Percentiles rank a stretch among this genome's conserved stretches.
Evolutionary conservation across 257 asterid genomes (phyloP).

Genomic region (Solanum sitiens): DNA sequence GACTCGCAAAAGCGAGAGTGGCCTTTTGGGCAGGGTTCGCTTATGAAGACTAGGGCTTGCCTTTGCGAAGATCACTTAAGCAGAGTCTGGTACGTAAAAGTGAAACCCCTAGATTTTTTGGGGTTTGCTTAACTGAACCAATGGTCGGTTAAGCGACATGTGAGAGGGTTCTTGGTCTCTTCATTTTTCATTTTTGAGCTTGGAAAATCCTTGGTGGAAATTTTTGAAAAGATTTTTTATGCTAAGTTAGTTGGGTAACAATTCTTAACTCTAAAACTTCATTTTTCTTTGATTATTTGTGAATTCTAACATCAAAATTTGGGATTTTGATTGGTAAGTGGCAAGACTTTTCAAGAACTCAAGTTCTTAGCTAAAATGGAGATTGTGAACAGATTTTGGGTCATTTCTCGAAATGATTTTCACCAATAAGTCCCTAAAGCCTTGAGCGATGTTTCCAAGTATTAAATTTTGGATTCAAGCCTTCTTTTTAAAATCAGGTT

Average conservation of each 20-base stretch:
- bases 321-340: not conserved
- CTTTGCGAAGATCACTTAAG: too few species aligned
- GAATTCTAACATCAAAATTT: not conserved
- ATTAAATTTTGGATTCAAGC: not conserved
- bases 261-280: too few species aligned
- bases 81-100: too few species aligned
- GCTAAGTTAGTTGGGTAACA: too few species aligned
- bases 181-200: not conserved
- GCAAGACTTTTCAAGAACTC: not conserved
- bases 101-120: not conserved
- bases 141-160: not conserved
- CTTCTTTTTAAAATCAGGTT: too few species aligned
- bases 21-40: not conserved
- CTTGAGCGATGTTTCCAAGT: not conserved
- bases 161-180: not conserved
- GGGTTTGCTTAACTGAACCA: not conserved
- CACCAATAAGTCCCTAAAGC: not conserved
- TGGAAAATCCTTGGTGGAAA: not conserved
- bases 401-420: not conserved
- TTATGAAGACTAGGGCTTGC: too few species aligned
- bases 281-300: too few species aligned
- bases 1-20: not conserved
- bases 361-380: not conserved
- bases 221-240: too few species aligned
- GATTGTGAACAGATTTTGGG: not conserved